A percentile compares a stretch with the other conserved stretches of the same genome.
Conservation (phyloP, 768 basidiomycete genomes). For the Termitomyces sp. region DNA sequence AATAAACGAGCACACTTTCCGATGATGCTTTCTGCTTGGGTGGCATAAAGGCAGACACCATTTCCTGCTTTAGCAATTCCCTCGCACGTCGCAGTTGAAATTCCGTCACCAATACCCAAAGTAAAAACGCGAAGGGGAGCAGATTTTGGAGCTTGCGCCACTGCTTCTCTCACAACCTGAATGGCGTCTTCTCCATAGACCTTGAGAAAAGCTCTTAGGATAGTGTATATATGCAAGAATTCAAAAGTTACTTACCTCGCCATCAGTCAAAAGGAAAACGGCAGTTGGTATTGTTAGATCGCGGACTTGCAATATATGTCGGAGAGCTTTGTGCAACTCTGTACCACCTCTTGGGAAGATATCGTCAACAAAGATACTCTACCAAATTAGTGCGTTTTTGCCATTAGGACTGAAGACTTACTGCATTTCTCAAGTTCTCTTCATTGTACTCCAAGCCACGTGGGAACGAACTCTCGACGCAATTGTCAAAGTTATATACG, state of each 20-base stretch:
- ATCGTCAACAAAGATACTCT: slow-evolving; percentile 33
- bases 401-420: slow-evolving; percentile 16
- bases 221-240: background rate
- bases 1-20: slow-evolving; percentile 46
- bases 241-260: slow-evolving; percentile 27
- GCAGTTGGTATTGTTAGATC: slow-evolving; percentile 31
- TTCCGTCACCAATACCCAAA: slow-evolving; percentile 48
- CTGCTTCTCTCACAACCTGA: slow-evolving; percentile 22
- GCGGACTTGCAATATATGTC: slow-evolving; percentile 29
- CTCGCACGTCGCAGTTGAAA: slow-evolving; percentile 47
- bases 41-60: slow-evolving; percentile 43
- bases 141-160: slow-evolving; percentile 20
- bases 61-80: slow-evolving; percentile 49
- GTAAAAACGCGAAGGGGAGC: slow-evolving; percentile 46
- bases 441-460: slow-evolving; percentile 26
- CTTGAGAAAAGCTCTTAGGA: slow-evolving; percentile 7
- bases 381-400: background rate
- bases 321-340: slow-evolving; percentile 38
- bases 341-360: slow-evolving; percentile 50
- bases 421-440: slow-evolving; percentile 28
- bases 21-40: slow-evolving; percentile 36
- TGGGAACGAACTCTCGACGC: slow-evolving; percentile 26
- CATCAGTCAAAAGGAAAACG: slow-evolving; percentile 57
- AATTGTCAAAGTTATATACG: slow-evolving; percentile 46
- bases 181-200: slow-evolving; percentile 17